phyloP scores from a whole-genome alignment of 495 filamentous ascomycete species.

The Parathielavia hyrcaniae region DNA sequence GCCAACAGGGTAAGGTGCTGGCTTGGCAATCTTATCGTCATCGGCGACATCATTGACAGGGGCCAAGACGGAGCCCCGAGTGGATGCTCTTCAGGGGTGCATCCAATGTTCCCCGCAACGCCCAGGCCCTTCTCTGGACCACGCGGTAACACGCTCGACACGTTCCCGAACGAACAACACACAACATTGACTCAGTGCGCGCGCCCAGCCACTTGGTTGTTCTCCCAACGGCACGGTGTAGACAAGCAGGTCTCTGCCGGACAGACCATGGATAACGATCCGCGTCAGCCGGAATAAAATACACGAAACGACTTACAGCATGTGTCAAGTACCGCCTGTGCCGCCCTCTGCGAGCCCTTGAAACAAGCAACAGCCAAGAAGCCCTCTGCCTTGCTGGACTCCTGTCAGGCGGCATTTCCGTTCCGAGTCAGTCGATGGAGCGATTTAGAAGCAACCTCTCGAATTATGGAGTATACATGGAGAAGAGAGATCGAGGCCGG shows the following conservation, averaged over 20 bases:
- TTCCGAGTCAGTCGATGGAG: background rate
- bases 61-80: background rate
- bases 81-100: slow-evolving; percentile 1
- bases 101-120: slow-evolving; percentile 3
- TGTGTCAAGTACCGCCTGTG: slow-evolving; percentile 4
- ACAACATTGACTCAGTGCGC: background rate
- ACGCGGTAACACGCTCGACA: too few species aligned
- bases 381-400: background rate
- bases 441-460: background rate
- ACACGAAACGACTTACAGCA: too few species aligned
- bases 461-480: background rate
- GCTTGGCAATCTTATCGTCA: slow-evolving; percentile 17
- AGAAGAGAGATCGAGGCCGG: background rate
- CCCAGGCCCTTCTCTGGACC: too few species aligned
- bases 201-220: background rate
- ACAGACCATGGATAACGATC: background rate
- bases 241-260: background rate
- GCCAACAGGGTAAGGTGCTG: slow-evolving; percentile 9
- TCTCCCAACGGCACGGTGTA: too few species aligned
- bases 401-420: background rate
- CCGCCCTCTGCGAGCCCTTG: slow-evolving; percentile 8
- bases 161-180: background rate
- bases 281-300: too few species aligned
- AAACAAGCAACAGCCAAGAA: slow-evolving; percentile 6
- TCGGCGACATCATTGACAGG: slow-evolving; percentile 28